Evolutionary conservation across 352 stramenopile genomes (phyloP).

Genomic region (Phytophthora agathidicida): DNA sequence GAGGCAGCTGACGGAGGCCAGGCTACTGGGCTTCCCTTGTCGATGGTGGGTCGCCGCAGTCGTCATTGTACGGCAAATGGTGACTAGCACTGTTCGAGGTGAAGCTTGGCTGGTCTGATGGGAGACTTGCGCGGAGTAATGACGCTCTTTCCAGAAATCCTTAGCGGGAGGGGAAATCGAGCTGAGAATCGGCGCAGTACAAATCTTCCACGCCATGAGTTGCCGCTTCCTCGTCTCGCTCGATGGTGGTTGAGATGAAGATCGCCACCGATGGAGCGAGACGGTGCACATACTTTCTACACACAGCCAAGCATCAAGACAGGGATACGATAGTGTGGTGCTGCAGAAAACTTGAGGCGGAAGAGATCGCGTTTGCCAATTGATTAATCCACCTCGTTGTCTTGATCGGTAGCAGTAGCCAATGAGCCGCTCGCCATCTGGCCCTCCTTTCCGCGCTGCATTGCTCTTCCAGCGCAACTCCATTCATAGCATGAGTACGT

Average conservation of each 20-base stretch:
- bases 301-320: constrained; percentile 6
- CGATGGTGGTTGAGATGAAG: background rate
- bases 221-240: constrained; percentile 29
- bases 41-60: background rate
- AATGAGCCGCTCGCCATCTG: constrained; percentile 11
- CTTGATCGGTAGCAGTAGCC: constrained; percentile 25
- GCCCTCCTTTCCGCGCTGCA: constrained; percentile 10
- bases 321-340: too few relatives aligned
- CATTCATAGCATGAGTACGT: constrained; percentile 6
- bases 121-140: constrained; percentile 53
- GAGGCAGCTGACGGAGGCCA: constrained; percentile 35
- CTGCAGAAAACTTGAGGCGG: background rate
- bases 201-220: constrained; percentile 27
- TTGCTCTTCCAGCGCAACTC: constrained; percentile 8
- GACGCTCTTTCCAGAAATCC: constrained; percentile 85
- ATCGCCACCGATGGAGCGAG: background rate
- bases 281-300: constrained; percentile 8
- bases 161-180: constrained; percentile 70
- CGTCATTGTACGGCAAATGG: background rate
- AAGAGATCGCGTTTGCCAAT: background rate
- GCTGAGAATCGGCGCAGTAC: constrained; percentile 52
- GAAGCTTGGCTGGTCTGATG: constrained; percentile 12
- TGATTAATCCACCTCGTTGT: constrained; percentile 21
- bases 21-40: constrained; percentile 11
- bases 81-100: constrained; percentile 1